Evolutionary conservation across 1,139 yeast species (phyloP), one percentile per base, ranked within the genome.

Genomic region (Candida glucosophila): DNA sequence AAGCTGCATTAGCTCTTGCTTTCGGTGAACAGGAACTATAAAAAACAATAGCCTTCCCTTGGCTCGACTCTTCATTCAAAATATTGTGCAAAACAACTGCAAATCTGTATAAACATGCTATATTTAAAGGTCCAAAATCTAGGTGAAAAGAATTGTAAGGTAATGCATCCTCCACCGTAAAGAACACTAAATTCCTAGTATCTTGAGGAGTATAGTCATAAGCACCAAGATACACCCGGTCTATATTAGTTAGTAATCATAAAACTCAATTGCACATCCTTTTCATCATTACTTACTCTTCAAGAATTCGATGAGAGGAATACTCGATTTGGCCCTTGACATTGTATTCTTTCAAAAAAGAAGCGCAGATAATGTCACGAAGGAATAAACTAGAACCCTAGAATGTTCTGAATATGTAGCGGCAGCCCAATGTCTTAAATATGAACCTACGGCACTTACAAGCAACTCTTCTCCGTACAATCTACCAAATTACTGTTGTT

Each of bases 51-150:
- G 95, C 93, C 44, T 83, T 86, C 17, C 85, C 83, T 35, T 79
- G 80, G 49, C 86, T 88, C 10, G 69, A 69, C 22, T 82, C 82
- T 41, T 83, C 93, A 43, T 88, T 88, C 39, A 90, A 66, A 28
- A 88, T 79, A 45, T 88, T 93, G 49, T 90, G 98, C 34, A 90
- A 67, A 11, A 82, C 79, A 14, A 90, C 96, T 0, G 98, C 98
- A 61, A 90, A 90, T 29, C 98, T 68, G 55, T 90, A 90, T 33
- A 90, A 60, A 50, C 81, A 93, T 1, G 96, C 97, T 29, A 90
- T 77, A 46, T 90, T 93, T 36, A 90, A 60, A 1, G 98, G 98
- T 22, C 98, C 98, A 54, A 90, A 90, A 52, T 90, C 98, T 39
- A 88, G 69, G 50, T 90, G 95, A 58, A 90, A 90, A 9, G 94